Evolutionary conservation across 176 grass and related monocot genomes (phyloP).

Genomic region (Tuctoria greenei): DNA sequence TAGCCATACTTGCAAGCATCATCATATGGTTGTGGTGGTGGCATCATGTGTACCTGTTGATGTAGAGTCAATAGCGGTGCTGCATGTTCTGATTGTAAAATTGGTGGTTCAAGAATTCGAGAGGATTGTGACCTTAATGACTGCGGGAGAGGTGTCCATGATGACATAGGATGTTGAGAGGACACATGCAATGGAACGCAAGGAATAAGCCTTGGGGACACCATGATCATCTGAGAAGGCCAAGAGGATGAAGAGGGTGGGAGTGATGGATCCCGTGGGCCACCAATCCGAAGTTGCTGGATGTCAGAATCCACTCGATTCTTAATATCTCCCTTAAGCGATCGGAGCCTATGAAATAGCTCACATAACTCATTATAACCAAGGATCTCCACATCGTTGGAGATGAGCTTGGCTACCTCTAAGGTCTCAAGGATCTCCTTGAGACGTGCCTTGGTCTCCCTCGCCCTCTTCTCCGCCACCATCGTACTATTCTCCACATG

Average conservation of each 20-base stretch:
- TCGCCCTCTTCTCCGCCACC: not conserved
- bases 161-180: not conserved
- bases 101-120: not conserved
- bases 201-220: not conserved
- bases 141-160: not conserved
- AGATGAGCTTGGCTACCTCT: not conserved
- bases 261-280: not conserved
- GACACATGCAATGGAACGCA: not conserved
- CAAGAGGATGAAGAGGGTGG: not conserved
- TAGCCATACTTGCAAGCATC: not conserved
- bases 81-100: not conserved
- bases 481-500: not conserved
- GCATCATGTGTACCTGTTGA: not conserved
- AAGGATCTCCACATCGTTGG: not conserved
- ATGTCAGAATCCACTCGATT: not conserved
- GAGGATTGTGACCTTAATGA: not conserved
- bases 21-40: too few species aligned
- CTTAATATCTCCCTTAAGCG: conserved; percentile 3
- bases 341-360: not conserved
- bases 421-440: not conserved
- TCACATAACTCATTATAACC: not conserved
- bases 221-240: not conserved
- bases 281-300: not conserved
- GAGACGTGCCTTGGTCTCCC: too few species aligned
- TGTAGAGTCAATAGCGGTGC: not conserved